Conservation (phyloP, 345 rosid species). For the Boechera divaricarpa region DNA sequence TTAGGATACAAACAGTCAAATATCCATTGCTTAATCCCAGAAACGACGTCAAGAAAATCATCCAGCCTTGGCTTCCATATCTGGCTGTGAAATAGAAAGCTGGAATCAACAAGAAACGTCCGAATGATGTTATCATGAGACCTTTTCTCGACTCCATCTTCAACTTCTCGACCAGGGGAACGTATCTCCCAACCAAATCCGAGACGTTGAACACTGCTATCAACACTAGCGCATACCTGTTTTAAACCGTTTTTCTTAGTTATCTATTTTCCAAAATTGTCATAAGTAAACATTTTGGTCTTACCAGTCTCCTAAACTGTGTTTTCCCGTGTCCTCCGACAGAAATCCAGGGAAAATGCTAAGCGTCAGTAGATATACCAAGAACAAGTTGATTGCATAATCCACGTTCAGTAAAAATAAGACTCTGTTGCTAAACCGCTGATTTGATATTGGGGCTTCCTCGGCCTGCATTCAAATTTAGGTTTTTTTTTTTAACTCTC, state of each 20-base stretch:
- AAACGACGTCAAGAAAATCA: slow-evolving; percentile 64
- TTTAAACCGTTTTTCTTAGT: background rate
- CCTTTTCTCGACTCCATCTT: slow-evolving; percentile 66
- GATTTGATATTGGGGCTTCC: slow-evolving; percentile 28
- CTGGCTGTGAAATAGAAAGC: slow-evolving; percentile 79
- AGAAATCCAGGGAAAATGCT: slow-evolving; percentile 82
- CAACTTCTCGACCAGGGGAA: slow-evolving; percentile 53
- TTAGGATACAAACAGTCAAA: slow-evolving; percentile 75
- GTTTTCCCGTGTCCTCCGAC: slow-evolving; percentile 67
- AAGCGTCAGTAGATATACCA: slow-evolving; percentile 65
- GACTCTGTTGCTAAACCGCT: slow-evolving; percentile 54
- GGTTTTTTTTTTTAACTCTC: background rate
- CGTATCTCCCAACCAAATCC: slow-evolving; percentile 69
- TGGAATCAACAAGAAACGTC: slow-evolving; percentile 67
- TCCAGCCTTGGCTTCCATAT: slow-evolving; percentile 78
- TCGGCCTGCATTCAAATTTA: slow-evolving; percentile 47
- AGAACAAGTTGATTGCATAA: slow-evolving; percentile 56
- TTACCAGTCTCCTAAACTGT: slow-evolving; percentile 63
- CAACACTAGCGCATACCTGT: slow-evolving; percentile 59
- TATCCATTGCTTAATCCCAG: slow-evolving; percentile 70
- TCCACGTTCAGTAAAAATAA: slow-evolving; percentile 59
- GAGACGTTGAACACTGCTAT: slow-evolving; percentile 62
- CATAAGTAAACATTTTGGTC: background rate
- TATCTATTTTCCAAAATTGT: background rate
- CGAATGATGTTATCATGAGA: slow-evolving; percentile 53